Conservation (phyloP, 2,329 filamentous ascomycete genomes). For the Aspergillus sp. region DNA sequence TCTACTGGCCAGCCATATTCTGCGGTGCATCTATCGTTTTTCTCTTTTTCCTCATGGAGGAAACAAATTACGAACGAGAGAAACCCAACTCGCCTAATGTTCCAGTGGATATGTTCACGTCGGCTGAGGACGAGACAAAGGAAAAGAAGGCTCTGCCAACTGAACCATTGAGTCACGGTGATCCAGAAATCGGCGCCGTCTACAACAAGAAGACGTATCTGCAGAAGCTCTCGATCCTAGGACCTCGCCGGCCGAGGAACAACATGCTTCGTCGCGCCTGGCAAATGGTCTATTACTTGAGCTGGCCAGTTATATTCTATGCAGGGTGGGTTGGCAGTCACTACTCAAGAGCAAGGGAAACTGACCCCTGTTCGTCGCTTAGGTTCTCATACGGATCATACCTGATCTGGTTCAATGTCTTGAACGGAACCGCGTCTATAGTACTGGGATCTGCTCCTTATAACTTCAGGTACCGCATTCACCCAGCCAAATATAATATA, state of each 20-base stretch:
- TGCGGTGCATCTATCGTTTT: conserved; percentile 46
- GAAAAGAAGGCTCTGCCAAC: conserved; percentile 18
- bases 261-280: conserved; percentile 34
- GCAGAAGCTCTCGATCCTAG: conserved; percentile 34
- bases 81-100: conserved; percentile 9
- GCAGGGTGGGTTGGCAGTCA: conserved; percentile 25
- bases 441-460: conserved; percentile 37
- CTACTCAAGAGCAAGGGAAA: background rate
- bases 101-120: conserved; percentile 3
- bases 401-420: conserved; percentile 41
- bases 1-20: conserved; percentile 55
- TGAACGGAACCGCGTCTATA: conserved; percentile 41
- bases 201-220: conserved; percentile 33
- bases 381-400: conserved; percentile 43
- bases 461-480: conserved; percentile 31
- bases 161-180: background rate
- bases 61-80: conserved; percentile 51
- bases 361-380: background rate
- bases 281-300: conserved; percentile 35
- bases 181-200: conserved; percentile 19
- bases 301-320: conserved; percentile 42
- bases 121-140: conserved; percentile 15
- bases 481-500: background rate
- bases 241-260: conserved; percentile 27
- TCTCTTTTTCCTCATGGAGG: conserved; percentile 57